Base-by-base conservation (phyloP, 129 eudicot species). In the Centaurea solstitialis region DNA sequence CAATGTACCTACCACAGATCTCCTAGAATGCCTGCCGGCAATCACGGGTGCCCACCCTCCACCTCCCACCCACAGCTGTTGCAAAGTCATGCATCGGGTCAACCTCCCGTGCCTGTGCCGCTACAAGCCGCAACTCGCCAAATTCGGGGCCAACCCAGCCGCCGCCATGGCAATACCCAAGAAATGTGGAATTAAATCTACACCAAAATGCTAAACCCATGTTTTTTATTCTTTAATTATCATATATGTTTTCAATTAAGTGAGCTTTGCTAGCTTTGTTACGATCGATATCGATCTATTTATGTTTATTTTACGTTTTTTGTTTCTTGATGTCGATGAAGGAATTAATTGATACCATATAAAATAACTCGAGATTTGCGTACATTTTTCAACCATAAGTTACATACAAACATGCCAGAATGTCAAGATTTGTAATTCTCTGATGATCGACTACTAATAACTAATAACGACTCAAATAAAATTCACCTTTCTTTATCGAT, bases 111-210 rank as follows among this genome's bases (percentile, higher is more conserved):
- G 93, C 73, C 75, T 89, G 0, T 89, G 93, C 79, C 81, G 61
- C 18, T 85, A 85, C 85, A 89, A 83, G 73, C 67, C 86, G 2
- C 40, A 89, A 24, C 82, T 89, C 8, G 50, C 61, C 20, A 80
- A 71, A 57, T 82, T 64, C 8, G 93, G 93, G 2, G 87, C 84
- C 10, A 82, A 89, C 73, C 91, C 91, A 11, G 79, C 65, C 0
- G 87, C 79, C 0, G 93, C 93, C 67, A 80, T 89, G 89, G 85
- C 76, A 0, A 4, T 89, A 43, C 93, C 93, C 8, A 73, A 77
- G 39, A 82, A 75, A 30, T 89, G 93, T 57, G 83, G 82, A 33
- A 35, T 84, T 18, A 83, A 74, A 23, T 50, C 71, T 21, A 73
- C 82, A 72, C 82, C 75, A 5, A 82, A 11, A 53, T 86, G 92